Evolutionary conservation across 1,139 yeast genomes (phyloP).

Genomic region (Candida pseudoviswanathii): DNA sequence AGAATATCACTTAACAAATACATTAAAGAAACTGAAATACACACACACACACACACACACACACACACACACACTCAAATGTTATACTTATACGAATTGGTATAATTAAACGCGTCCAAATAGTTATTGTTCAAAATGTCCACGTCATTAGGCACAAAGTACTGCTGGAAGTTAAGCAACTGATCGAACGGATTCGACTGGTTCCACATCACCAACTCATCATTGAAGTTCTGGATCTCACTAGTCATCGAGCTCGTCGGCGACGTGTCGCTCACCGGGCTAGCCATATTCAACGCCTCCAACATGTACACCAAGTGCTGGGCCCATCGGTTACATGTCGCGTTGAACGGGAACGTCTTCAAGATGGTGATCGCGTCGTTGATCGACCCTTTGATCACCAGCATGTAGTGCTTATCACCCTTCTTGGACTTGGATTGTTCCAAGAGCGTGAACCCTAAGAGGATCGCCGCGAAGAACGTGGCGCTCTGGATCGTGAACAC

Average conservation of each 20-base stretch:
- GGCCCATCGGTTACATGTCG: slow-evolving; percentile 17
- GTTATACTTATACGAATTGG: slow-evolving; percentile 18
- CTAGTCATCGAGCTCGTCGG: slow-evolving; percentile 8
- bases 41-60: slow-evolving; percentile 15
- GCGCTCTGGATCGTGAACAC: slow-evolving; percentile 16
- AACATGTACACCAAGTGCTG: slow-evolving; percentile 16
- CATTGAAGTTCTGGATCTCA: slow-evolving; percentile 14
- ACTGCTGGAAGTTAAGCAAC: slow-evolving; percentile 17
- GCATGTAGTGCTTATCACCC: slow-evolving; percentile 17
- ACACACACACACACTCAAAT: slow-evolving; percentile 19
- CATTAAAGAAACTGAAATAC: background rate
- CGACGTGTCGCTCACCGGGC: background rate
- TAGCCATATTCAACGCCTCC: slow-evolving; percentile 11
- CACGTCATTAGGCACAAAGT: slow-evolving; percentile 13
- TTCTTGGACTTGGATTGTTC: slow-evolving; percentile 15
- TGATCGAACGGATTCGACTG: slow-evolving; percentile 17
- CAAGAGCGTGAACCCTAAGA: slow-evolving; percentile 17
- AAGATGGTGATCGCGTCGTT: slow-evolving; percentile 14
- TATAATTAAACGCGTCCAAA: slow-evolving; percentile 20
- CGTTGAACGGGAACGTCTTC: slow-evolving; percentile 13
- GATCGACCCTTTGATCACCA: slow-evolving; percentile 16
- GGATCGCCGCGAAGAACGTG: slow-evolving; percentile 15
- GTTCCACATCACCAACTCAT: slow-evolving; percentile 16
- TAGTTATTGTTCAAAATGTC: slow-evolving; percentile 18
- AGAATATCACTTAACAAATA: background rate